Base-by-base conservation (phyloP, 2,329 filamentous ascomycete genomes). In the Colletotrichum caudatum region DNA sequence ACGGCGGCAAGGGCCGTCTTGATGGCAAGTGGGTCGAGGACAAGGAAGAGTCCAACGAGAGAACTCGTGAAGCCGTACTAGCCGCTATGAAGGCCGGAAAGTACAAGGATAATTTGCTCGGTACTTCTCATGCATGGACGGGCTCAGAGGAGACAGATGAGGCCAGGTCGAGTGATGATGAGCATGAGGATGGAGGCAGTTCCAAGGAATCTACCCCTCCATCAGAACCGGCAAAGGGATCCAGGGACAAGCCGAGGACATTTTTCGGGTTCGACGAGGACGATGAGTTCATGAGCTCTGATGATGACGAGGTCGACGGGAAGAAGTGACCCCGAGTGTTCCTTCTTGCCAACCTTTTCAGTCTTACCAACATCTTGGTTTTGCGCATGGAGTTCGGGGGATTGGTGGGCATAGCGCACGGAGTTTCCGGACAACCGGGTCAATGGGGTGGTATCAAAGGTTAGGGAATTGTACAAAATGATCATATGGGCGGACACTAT, bases 1-100 rank as follows among this genome's bases (percentile, higher is more conserved):
- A 91, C 72, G 94, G 93, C 12, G 86, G 88, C 74, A 88, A 90
- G 76, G 89, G 91, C 65, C 87, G 92, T 80, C 82, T 98, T 51
- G 94, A 98, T 77, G 94, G 94, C 0, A 93, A 95, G 79, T 99
- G 95, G 94, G 91, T 98, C 51, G 96, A 99, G 80, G 92, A 94
- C 75, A 97, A 97, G 81, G 95, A 98, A 76, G 94, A 97, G 79
- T 93, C 92, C 35, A 92, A 90, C 75, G 94, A 97, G 83, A 92
- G 93, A 80, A 95, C 94, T 0, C 85, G 93, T 51, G 90, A 93
- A 76, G 93, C 93, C 3, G 92, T 95, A 7, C 78, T 92, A 54
- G 89, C 88, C 60, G 91, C 90, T 9, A 91, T 94, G 84, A 91
- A 90, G 81, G 84, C 86, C 20, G 90, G 90, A 2, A 84, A 86